These are phyloP conservation scores for Capsicum baccatum DNA, from an alignment of 257 asterid genomes.

Conservation along the genomic window DNA sequence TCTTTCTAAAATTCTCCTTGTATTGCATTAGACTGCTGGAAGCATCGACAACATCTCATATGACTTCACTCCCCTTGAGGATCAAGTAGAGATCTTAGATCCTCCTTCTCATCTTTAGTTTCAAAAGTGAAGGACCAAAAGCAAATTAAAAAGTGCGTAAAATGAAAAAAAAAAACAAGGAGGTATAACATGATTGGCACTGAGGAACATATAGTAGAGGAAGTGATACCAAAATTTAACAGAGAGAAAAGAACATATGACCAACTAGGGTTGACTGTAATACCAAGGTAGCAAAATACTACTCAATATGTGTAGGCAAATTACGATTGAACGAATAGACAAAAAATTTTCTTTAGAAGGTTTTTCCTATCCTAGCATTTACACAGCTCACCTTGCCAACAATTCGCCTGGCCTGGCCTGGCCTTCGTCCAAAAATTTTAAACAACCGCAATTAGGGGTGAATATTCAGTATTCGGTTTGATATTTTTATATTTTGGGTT, in stretches of 20 bases:
- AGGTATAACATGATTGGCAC: background rate
- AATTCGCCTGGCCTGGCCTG: background rate
- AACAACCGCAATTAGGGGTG: background rate
- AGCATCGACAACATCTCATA: background rate
- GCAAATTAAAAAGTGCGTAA: background rate
- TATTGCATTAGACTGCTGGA: conserved; percentile 8
- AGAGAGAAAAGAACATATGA: conserved; percentile 14
- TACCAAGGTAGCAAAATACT: background rate
- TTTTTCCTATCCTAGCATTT: background rate
- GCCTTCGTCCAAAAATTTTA: background rate
- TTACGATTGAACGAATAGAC: background rate
- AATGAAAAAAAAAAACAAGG: background rate
- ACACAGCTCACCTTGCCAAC: background rate
- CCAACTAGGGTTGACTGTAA: background rate
- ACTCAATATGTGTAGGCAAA: background rate
- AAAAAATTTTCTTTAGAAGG: background rate
- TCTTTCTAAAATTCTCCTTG: background rate
- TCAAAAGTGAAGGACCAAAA: background rate
- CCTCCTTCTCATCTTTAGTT: conserved; percentile 12
- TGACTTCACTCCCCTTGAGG: background rate
- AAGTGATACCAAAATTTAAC: background rate
- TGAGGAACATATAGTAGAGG: background rate
- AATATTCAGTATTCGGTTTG: no score
- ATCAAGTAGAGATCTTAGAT: conserved; percentile 18
- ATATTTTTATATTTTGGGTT: no score